Conservation (phyloP, 1,139 yeast genomes). For the Spencermartinsiella ligniputridi region DNA sequence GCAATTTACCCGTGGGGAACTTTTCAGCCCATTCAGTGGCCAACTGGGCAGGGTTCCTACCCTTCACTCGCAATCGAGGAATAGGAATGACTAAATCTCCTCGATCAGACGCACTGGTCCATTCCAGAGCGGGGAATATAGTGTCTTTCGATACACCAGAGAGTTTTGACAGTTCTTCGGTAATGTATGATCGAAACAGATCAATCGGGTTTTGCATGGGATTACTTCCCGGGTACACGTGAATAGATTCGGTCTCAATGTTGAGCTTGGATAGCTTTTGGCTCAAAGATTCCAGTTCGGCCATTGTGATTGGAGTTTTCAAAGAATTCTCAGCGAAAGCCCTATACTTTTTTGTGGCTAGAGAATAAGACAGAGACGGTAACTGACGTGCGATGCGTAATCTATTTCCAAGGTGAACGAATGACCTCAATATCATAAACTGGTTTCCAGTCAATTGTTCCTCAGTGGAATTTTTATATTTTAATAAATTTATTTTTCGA, state of each 20-base stretch:
- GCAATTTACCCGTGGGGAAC: slow-evolving; percentile 51
- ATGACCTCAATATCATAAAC: not conserved
- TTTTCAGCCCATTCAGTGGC: slow-evolving; percentile 75
- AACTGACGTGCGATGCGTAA: no score
- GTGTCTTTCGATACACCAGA: slow-evolving; percentile 65
- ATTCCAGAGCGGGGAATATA: slow-evolving; percentile 82
- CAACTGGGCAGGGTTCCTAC: slow-evolving; percentile 74
- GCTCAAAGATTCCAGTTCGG: slow-evolving; percentile 27
- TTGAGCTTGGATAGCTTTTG: slow-evolving; percentile 30
- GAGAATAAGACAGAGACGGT: no score
- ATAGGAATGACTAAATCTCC: slow-evolving; percentile 92
- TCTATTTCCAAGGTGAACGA: not conserved
- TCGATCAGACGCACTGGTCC: slow-evolving; percentile 79
- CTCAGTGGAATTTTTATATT: no score
- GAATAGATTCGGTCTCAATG: slow-evolving; percentile 22
- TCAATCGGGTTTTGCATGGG: slow-evolving; percentile 78
- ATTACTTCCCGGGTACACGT: slow-evolving; percentile 45
- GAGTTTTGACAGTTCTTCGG: slow-evolving; percentile 68
- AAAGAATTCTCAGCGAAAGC: not conserved
- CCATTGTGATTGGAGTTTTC: slow-evolving; percentile 23
- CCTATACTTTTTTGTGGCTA: no score
- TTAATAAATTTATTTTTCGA: no score
- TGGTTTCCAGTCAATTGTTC: no score
- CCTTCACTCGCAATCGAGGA: slow-evolving; percentile 89
- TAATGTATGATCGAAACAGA: slow-evolving; percentile 81